phyloP scores from a whole-genome alignment of 768 basidiomycete species.

The Kwoniella mangroviensis region DNA sequence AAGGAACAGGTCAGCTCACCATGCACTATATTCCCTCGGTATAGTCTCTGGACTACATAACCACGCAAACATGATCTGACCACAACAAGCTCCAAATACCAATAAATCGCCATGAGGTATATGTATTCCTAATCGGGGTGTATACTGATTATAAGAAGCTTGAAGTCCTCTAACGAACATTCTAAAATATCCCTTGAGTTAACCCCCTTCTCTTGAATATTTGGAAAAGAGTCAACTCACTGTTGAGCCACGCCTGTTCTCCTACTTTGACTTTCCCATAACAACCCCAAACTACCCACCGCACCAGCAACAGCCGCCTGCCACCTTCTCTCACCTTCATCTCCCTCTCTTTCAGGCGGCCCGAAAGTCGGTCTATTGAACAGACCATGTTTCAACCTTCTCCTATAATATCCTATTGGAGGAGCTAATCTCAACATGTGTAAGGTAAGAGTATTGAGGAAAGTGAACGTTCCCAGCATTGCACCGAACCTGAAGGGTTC shows the following conservation, averaged over 20 bases:
- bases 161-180: slow-evolving; percentile 72
- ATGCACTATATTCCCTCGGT: slow-evolving; percentile 72
- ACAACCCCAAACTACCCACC: slow-evolving; percentile 52
- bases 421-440: slow-evolving; percentile 55
- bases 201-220: no score
- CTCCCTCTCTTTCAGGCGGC: slow-evolving; percentile 50
- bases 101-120: slow-evolving; percentile 83
- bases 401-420: slow-evolving; percentile 47
- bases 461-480: slow-evolving; percentile 69
- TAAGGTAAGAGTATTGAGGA: slow-evolving; percentile 55
- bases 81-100: slow-evolving; percentile 79
- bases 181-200: slow-evolving; percentile 24
- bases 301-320: slow-evolving; percentile 57
- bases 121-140: slow-evolving; percentile 68
- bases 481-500: slow-evolving; percentile 84
- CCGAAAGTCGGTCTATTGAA: slow-evolving; percentile 50
- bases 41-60: slow-evolving; percentile 81
- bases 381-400: slow-evolving; percentile 39
- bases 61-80: slow-evolving; percentile 83
- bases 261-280: slow-evolving; percentile 50
- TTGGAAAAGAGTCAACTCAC: slow-evolving; percentile 31
- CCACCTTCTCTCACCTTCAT: slow-evolving; percentile 54
- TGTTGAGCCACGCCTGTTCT: slow-evolving; percentile 55
- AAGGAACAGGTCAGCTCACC: slow-evolving; percentile 61
- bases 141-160: slow-evolving; percentile 81